A percentile compares a stretch with the other conserved stretches of the same genome.
Evolutionary conservation across 345 rosid species (phyloP).

Genomic region (Eutrema yunnanense): DNA sequence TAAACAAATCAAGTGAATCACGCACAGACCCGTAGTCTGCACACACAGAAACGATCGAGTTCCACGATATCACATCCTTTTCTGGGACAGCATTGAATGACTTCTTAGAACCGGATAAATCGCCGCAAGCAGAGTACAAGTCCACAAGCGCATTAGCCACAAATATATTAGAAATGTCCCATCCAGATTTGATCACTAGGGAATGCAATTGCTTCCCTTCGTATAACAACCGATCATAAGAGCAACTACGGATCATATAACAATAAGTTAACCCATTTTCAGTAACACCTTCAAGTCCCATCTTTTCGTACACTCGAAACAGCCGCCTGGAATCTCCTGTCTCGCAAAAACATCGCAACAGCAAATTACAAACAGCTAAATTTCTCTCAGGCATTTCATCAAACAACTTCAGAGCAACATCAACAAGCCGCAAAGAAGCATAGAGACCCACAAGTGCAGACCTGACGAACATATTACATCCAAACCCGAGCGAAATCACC

Average conservation of each 20-base stretch:
- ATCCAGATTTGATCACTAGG: conserved; percentile 54
- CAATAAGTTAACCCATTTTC: conserved; percentile 63
- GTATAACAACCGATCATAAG: conserved; percentile 33
- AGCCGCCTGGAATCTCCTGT: conserved; percentile 31
- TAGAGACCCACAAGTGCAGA: conserved; percentile 61
- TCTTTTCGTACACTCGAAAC: conserved; percentile 37
- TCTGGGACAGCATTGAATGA: conserved; percentile 41
- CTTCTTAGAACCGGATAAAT: conserved; percentile 40
- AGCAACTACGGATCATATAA: conserved; percentile 59
- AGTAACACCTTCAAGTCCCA: conserved; percentile 41
- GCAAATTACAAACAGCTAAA: conserved; percentile 52
- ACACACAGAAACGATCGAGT: conserved; percentile 55
- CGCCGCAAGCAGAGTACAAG: conserved; percentile 58
- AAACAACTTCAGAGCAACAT: conserved; percentile 48
- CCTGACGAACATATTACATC: conserved; percentile 44
- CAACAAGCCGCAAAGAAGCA: conserved; percentile 37
- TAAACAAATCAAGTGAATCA: conserved; percentile 50
- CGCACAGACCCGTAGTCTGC: conserved; percentile 32
- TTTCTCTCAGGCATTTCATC: conserved; percentile 58
- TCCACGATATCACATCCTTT: conserved; percentile 71
- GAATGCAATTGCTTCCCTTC: conserved; percentile 76
- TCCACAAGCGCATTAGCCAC: conserved; percentile 69
- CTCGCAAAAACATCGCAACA: conserved; percentile 47
- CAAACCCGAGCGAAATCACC: conserved; percentile 50
- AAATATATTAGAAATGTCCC: conserved; percentile 41